Evolutionary conservation across 2,329 filamentous ascomycete genomes (phyloP), one percentile per base, ranked within the genome.

Genomic region (Paecilomyces formosus): DNA sequence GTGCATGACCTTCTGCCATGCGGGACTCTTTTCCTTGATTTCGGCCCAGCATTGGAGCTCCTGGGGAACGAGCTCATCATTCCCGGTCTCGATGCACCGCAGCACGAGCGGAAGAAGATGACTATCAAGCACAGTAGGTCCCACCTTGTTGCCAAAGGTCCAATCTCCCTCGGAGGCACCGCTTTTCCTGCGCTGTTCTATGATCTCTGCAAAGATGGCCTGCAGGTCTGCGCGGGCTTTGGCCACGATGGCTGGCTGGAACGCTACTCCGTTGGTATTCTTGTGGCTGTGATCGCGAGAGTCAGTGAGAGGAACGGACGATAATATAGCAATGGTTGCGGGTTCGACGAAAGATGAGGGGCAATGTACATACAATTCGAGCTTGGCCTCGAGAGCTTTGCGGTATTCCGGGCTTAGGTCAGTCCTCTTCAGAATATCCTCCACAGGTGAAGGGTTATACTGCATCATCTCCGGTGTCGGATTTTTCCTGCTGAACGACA

Each of bases 341-440:
- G 11, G 8, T 9, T 12, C 11, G 11, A 35, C 31, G 11, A 35
- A n/a, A 30, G 8, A 31, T 2, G 30, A 31, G 30, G 7, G 18
- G 26, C 18, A 11, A 33, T 54, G 18, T 54, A 58, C 57, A 56
- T 54, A 58, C 57, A 56, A 58, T 50, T 56, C 51, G 54, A 58
- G 50, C 26, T 58, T 58, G 12, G 30, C 30, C 22, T 58, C 57
- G 31, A 58, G 57, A n/a, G 50, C 45, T 22, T 21, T 51, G 26
- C 57, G 57, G 18, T 58, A 58, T 45, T 39, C 57, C 15, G 57
- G 54, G n/a, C 57, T 58, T 31, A 58, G 51, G 53, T 56, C 57
- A 22, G 57, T 56, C 49, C 49, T n/a, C 50, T 58, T 56, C 9
- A 58, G 54, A 21, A 58, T n/a, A 24, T 31, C 49, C 22, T 58